phyloP scores from a whole-genome alignment of 768 basidiomycete species.

The Suillus americanus region DNA sequence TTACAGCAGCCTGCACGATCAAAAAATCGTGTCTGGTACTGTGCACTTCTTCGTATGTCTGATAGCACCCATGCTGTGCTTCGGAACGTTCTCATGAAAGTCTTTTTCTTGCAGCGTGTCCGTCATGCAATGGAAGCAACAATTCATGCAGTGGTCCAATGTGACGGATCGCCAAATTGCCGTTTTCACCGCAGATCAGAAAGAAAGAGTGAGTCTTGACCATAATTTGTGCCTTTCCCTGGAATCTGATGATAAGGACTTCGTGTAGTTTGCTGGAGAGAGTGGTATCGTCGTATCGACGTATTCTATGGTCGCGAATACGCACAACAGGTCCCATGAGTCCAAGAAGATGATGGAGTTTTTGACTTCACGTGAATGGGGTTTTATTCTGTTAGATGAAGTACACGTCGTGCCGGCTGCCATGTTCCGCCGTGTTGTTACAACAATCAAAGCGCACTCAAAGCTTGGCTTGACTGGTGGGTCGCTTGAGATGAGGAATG shows the following conservation, averaged over 20 bases:
- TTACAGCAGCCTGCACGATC: slow-evolving; percentile 98
- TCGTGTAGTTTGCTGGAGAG: slow-evolving; percentile 83
- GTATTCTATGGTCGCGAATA: slow-evolving; percentile 99
- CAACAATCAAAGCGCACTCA: slow-evolving; percentile 98
- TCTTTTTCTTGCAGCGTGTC: slow-evolving; percentile 55
- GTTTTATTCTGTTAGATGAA: slow-evolving; percentile 95
- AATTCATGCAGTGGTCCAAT: slow-evolving; percentile 99
- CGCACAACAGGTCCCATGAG: slow-evolving; percentile 97
- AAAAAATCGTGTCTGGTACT: slow-evolving; percentile 98
- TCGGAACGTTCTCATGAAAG: not conserved
- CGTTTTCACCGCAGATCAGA: slow-evolving; percentile 96
- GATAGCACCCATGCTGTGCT: not conserved
- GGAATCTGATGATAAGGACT: slow-evolving; percentile 6
- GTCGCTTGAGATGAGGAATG: slow-evolving; percentile 17
- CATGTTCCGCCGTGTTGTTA: slow-evolving; percentile 97
- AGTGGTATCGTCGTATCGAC: slow-evolving; percentile 98
- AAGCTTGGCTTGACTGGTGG: slow-evolving; percentile 95
- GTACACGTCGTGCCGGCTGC: slow-evolving; percentile 99
- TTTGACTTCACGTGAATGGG: slow-evolving; percentile 97
- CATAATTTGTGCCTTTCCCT: not conserved
- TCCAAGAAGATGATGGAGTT: slow-evolving; percentile 99
- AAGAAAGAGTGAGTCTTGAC: slow-evolving; percentile 73
- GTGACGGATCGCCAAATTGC: slow-evolving; percentile 96
- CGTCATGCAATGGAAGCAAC: slow-evolving; percentile 98
- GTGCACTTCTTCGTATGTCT: slow-evolving; percentile 92